Percentiles rank a stretch among this genome's conserved stretches.
Conservation (phyloP, 495 filamentous ascomycete genomes). For the Hyaloscypha finlandica region DNA sequence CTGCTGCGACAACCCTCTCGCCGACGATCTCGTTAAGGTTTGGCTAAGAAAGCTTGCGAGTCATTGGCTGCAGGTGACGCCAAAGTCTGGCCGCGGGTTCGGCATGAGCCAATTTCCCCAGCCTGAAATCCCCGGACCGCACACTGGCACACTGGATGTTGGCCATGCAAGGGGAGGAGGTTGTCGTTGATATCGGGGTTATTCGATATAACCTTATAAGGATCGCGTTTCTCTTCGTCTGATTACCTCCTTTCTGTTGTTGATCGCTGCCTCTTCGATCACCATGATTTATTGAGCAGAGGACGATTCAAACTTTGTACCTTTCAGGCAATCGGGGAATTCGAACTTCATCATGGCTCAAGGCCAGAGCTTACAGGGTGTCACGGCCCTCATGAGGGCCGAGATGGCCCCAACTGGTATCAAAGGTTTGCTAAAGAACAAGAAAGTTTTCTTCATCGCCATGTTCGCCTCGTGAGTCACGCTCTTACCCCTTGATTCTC, state of each 20-base stretch:
- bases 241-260: neutral
- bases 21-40: neutral
- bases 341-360: slow-evolving; percentile 1
- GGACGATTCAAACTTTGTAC: neutral
- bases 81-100: neutral
- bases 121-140: neutral
- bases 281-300: neutral
- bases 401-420: slow-evolving; percentile 3
- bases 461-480: slow-evolving; percentile 43
- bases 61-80: neutral
- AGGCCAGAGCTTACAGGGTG: slow-evolving; percentile 1
- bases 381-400: slow-evolving; percentile 10
- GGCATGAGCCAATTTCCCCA: neutral
- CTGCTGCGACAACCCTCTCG: neutral
- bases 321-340: neutral
- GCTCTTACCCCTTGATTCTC: slow-evolving; percentile 8
- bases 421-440: slow-evolving; percentile 14
- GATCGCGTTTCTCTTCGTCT: neutral
- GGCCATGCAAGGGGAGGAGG: neutral
- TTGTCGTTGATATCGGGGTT: neutral
- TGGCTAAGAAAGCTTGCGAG: neutral
- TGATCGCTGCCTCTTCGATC: neutral
- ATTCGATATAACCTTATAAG: neutral
- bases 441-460: slow-evolving; percentile 45
- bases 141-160: neutral